Evolutionary conservation across 805 yeast genomes (phyloP), one percentile per base, ranked within the genome.

Genomic region (Candida nanaspora): DNA sequence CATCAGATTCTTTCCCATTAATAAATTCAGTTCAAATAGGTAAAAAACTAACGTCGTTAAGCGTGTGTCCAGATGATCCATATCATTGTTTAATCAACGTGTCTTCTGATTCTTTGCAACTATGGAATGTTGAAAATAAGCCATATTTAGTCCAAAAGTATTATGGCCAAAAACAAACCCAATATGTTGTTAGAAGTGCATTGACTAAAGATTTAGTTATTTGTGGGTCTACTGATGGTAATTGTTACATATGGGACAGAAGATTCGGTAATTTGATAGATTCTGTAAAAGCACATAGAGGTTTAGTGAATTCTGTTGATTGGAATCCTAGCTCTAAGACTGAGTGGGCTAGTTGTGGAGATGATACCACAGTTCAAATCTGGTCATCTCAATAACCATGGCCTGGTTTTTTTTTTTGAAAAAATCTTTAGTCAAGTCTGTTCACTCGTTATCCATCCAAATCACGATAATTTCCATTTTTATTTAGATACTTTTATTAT

Each of bases 181-280:
- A 79, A 21, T 81, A 69, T 51, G 78, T 87, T 30, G 76, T 89
- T 18, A 68, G 95, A 37, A 80, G 94, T 1, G 73, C 86, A 48
- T 80, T 87, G 55, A 94, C 95, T 0, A 70, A 76, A 44, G 78
- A 80, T 46, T 65, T 85, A 38, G 74, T 86, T 0, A 63, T 82
- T n/a, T 77, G 87, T 48, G 96, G 96, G 0, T 78, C 89, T 35
- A 94, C 85, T 53, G 94, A 88, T 57, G 87, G 87, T 0, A 67
- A 72, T 40, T 70, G 86, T 3, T 86, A 80, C 55, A 66, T 88
- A 2, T 87, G 95, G 95, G 84, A 84, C 52, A 68, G 81, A 18
- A 69, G 71, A 37, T 79, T 79, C 21, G 88, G 93, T 6, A 79
- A 80, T 43, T 66, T 86, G 20, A 62, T 88, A 3, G 71, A 73